Base-by-base conservation (phyloP, 1,139 yeast genomes). In the Yamadazyma jaroonii region DNA sequence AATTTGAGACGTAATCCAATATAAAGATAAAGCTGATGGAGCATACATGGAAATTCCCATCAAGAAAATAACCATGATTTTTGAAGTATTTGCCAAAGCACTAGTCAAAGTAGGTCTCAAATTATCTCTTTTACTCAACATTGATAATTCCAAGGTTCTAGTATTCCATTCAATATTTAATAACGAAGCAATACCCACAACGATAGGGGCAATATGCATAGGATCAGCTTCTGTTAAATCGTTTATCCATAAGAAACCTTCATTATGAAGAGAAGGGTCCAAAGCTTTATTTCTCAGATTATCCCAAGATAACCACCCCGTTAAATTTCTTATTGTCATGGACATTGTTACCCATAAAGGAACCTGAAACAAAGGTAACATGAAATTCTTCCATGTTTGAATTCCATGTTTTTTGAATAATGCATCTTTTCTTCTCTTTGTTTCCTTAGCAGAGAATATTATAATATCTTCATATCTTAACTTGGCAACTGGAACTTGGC, bases 301-400 rank as follows among this genome's bases (percentile, higher is more conserved):
- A 33, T 73, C 74, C 63, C 77, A 70, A 12, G 74, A 67, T 9
- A 77, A 62, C 86, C 89, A 83, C 0, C 92, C 94, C 34, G 89
- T 81, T 49, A 87, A 64, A 37, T 82, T 77, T 46, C 97, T 72
- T 53, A 89, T 76, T 1, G 90, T 81, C 49, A 83, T 65, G 8
- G 94, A 83, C 72, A 88, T 71, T 2, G 82, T 69, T 3, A 88
- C 71, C 95, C 96, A 90, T n/a, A 89, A 59, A 0, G 97, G 97
- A 22, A 90, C 71, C 56, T 90, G 97, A 15, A 85, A 77, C 1
- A 80, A 65, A 0, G 97, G 97, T 33, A 86, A 54, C 1, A 81
- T 56, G 40, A 81, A 64, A 50, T 85, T 82, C 56, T 88, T 89
- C 90, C 95, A 90, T 40, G 82, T 58, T 52, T 86, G 94, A 37